Evolutionary conservation across 1,284 basidiomycete genomes (phyloP), one percentile per base, ranked within the genome.

Genomic region (Tilletia setariae): DNA sequence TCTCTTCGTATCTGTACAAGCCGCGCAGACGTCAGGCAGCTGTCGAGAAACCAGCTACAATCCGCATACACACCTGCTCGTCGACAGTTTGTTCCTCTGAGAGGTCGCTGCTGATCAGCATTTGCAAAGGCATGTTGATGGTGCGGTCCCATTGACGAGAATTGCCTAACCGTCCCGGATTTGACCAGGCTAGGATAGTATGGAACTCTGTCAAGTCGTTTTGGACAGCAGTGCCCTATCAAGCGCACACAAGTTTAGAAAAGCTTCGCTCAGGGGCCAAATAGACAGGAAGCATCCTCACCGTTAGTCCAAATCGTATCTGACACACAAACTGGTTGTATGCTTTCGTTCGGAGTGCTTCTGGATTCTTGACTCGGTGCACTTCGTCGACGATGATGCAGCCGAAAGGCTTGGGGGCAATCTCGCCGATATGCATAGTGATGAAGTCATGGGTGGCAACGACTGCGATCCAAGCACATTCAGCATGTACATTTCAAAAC

Each of bases 361-460:
- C 78, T 64, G 1, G 88, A 70, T 91, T 92, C 82, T 93, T 94
- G 70, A 93, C 85, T 9, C 87, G 87, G 78, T 94, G 92, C 0
- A 87, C 91, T 80, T 94, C 92, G 74, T 94, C 92, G 15, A 92
- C 87, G 69, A 94, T 53, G 25, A 80, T 68, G 63, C 73, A 76
- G 15, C 75, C 72, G 19, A 79, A 77, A 62, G 78, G 75, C 19
- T 91, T 86, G 59, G 86, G 85, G 65, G 89, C 87, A 1, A 93
- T 84, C 2, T 87, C 72, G 7, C 87, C 87, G 66, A 92, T 90
- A 64, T 91, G 87, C 66, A 30, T 46, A 1, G 66, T 68, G 16
- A 69, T 68, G 56, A 67, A 70, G 56, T 71, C 42, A 68, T 73
- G 69, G 35, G 70, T 70, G 35, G 72, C 68, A 15, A 71, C 61